phyloP scores from a whole-genome alignment of 768 basidiomycete genomes.

The Boletus coccyginus region DNA sequence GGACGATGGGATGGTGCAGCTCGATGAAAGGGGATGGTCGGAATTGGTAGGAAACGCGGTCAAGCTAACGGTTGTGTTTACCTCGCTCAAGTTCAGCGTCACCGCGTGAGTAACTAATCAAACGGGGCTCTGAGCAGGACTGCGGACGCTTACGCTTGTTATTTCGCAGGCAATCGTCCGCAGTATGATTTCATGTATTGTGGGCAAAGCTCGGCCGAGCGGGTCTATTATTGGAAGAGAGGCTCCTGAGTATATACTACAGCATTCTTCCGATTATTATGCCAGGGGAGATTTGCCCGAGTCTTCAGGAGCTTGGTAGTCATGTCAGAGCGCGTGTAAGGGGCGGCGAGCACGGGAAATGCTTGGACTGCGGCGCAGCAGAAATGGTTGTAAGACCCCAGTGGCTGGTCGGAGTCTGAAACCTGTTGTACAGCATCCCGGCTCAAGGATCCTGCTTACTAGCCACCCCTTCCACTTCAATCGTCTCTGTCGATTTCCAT shows the following conservation, averaged over 20 bases:
- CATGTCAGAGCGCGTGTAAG: constrained; percentile 2
- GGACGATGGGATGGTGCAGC: constrained; percentile 30
- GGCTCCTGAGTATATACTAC: neutral
- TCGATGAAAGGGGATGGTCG: constrained; percentile 33
- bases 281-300: neutral
- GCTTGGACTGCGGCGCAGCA: constrained; percentile 9
- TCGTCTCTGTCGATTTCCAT: neutral
- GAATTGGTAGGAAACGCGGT: constrained; percentile 33
- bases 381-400: neutral
- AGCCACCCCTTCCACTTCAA: neutral
- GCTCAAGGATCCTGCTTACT: neutral
- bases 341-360: neutral
- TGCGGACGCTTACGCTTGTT: constrained; percentile 9
- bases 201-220: neutral
- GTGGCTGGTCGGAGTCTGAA: constrained; percentile 25
- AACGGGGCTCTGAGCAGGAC: neutral
- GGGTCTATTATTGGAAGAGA: neutral
- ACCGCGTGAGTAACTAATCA: constrained; percentile 25
- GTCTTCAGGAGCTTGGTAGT: neutral
- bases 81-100: constrained; percentile 34
- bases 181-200: constrained; percentile 16
- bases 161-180: constrained; percentile 26
- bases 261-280: neutral
- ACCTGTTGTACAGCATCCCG: constrained; percentile 1
- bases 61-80: constrained; percentile 31